phyloP scores from a whole-genome alignment of 495 filamentous ascomycete genomes.

The Penicillium pancosmium region DNA sequence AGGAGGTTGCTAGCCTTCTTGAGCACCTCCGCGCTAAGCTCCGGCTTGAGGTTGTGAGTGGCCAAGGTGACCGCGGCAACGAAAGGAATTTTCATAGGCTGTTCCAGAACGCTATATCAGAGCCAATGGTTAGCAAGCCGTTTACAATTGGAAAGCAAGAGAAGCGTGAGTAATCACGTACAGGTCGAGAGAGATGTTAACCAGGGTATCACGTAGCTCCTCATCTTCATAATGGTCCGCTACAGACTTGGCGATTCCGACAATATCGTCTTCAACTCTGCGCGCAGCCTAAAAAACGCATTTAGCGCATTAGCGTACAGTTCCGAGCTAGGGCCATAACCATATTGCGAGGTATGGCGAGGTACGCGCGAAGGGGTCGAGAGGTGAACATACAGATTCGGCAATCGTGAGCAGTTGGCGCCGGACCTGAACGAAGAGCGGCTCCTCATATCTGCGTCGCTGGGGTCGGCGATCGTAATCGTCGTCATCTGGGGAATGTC shows the following conservation, averaged over 20 bases:
- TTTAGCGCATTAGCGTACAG: conserved; percentile 16
- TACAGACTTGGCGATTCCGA: conserved; percentile 72
- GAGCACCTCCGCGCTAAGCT: conserved; percentile 70
- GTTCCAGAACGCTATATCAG: conserved; percentile 65
- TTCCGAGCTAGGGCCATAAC: neutral
- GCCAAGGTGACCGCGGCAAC: conserved; percentile 78
- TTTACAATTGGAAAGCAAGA: neutral
- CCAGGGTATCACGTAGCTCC: conserved; percentile 67
- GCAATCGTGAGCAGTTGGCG: conserved; percentile 82
- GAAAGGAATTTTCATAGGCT: conserved; percentile 96
- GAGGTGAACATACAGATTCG: conserved; percentile 63
- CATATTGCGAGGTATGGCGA: neutral
- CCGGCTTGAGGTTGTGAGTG: conserved; percentile 71
- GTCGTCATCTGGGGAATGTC: conserved; percentile 65
- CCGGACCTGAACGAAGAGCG: conserved; percentile 72
- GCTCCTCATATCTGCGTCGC: conserved; percentile 78
- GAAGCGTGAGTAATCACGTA: conserved; percentile 35
- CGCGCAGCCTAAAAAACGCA: conserved; percentile 59
- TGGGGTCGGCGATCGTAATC: conserved; percentile 73
- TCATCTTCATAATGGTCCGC: conserved; percentile 82
- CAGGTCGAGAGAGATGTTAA: conserved; percentile 75
- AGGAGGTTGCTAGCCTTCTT: conserved; percentile 56
- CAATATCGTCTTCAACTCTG: conserved; percentile 78
- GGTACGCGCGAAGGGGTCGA: conserved; percentile 6
- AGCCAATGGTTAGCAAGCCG: conserved; percentile 15